Percentiles rank a stretch among this genome's conserved stretches.
Conservation (phyloP, 768 basidiomycete genomes). For the Mycena rosella region DNA sequence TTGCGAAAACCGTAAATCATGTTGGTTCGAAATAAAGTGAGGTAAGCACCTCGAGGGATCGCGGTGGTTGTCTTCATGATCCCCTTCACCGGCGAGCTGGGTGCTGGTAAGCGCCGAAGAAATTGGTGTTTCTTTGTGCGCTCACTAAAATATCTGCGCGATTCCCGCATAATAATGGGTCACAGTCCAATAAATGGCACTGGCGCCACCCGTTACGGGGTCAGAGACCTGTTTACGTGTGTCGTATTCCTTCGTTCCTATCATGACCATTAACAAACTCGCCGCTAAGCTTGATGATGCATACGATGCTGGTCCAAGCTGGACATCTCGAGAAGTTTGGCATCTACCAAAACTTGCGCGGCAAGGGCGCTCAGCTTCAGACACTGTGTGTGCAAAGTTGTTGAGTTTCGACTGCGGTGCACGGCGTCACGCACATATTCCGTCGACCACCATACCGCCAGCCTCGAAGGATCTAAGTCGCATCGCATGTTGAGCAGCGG, state of each 20-base stretch:
- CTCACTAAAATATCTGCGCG: conserved; percentile 62
- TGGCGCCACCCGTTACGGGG: conserved; percentile 58
- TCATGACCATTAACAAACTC: background rate
- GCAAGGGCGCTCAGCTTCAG: conserved; percentile 67
- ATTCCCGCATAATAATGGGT: conserved; percentile 61
- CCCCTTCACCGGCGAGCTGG: conserved; percentile 57
- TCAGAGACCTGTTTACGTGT: conserved; percentile 53
- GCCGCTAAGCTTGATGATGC: conserved; percentile 30
- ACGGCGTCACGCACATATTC: conserved; percentile 53
- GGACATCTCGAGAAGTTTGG: conserved; percentile 56
- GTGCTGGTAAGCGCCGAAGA: conserved; percentile 26
- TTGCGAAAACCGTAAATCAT: conserved; percentile 29
- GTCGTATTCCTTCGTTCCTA: conserved; percentile 60
- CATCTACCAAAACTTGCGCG: conserved; percentile 63
- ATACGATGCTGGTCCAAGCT: conserved; percentile 64
- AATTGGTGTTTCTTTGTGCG: background rate
- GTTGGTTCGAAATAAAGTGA: background rate
- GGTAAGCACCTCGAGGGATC: conserved; percentile 57
- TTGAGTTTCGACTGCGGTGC: background rate
- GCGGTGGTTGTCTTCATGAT: conserved; percentile 61
- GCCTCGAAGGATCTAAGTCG: conserved; percentile 62
- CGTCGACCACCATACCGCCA: conserved; percentile 72
- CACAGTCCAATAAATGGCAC: conserved; percentile 64
- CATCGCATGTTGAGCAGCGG: conserved; percentile 75
- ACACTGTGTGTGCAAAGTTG: conserved; percentile 46